Percentiles rank a stretch among this genome's conserved stretches.
These are phyloP conservation scores for Calophaca sinica DNA, from an alignment of 306 rosid species.

Conservation along the genomic window DNA sequence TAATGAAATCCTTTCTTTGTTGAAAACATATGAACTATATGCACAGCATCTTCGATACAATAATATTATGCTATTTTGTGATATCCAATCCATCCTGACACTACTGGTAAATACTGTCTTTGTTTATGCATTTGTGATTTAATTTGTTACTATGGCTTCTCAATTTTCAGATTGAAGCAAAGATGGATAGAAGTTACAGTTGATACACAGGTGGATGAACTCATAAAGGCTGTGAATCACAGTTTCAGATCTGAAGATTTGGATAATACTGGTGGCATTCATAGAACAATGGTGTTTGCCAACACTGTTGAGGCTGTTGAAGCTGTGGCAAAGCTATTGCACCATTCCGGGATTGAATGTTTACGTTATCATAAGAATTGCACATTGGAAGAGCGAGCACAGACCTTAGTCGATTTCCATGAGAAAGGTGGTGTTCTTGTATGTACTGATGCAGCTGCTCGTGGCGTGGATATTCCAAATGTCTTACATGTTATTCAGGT, in stretches of 20 bases:
- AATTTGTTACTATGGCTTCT: slow-evolving; percentile 36
- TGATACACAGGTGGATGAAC: slow-evolving; percentile 86
- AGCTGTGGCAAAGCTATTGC: slow-evolving; percentile 81
- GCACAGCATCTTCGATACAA: neutral
- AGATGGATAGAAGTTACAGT: slow-evolving; percentile 85
- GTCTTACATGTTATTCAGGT: slow-evolving; percentile 95
- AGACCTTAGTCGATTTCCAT: slow-evolving; percentile 70
- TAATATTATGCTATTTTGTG: slow-evolving; percentile 10
- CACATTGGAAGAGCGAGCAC: slow-evolving; percentile 87
- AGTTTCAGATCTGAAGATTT: slow-evolving; percentile 55
- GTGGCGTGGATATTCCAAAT: slow-evolving; percentile 91
- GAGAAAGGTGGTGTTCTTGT: slow-evolving; percentile 93
- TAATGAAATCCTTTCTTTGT: slow-evolving; percentile 18
- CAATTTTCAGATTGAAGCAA: slow-evolving; percentile 77
- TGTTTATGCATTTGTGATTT: slow-evolving; percentile 31
- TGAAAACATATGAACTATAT: slow-evolving; percentile 11
- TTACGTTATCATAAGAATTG: slow-evolving; percentile 82
- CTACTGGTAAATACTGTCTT: slow-evolving; percentile 19
- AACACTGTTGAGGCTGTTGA: slow-evolving; percentile 95
- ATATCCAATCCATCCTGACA: slow-evolving; percentile 15
- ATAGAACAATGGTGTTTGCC: slow-evolving; percentile 88
- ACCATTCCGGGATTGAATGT: slow-evolving; percentile 69
- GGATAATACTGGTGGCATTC: slow-evolving; percentile 53
- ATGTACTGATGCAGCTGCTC: slow-evolving; percentile 97
- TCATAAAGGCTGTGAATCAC: slow-evolving; percentile 74